Evolutionary conservation across 2,329 filamentous ascomycete species (phyloP).

Genomic region (Colletotrichum orchidophilum): DNA sequence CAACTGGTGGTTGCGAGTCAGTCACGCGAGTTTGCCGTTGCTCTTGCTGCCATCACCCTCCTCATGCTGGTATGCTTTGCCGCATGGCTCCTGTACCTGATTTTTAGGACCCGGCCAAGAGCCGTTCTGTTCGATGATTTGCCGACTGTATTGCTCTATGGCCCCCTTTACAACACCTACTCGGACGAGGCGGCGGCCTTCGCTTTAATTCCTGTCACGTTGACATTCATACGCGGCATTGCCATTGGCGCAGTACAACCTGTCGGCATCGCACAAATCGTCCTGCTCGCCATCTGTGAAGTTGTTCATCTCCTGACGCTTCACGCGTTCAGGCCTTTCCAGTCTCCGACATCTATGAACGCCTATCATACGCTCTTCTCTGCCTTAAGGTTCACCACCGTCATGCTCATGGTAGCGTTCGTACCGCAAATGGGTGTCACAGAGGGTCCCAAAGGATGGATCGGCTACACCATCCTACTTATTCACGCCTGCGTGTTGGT

Average conservation of each 20-base stretch:
- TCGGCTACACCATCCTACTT: constrained; percentile 89
- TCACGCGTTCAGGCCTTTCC: constrained; percentile 89
- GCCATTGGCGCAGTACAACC: constrained; percentile 93
- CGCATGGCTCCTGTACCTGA: constrained; percentile 81
- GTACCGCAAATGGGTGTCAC: constrained; percentile 82
- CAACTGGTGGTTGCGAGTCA: constrained; percentile 81
- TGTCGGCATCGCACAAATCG: constrained; percentile 91
- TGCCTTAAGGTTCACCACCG: constrained; percentile 76
- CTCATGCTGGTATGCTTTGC: constrained; percentile 77
- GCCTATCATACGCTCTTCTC: constrained; percentile 91
- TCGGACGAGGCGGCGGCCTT: constrained; percentile 93
- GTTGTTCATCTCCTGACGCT: constrained; percentile 88
- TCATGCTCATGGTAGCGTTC: constrained; percentile 84
- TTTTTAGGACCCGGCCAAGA: constrained; percentile 82
- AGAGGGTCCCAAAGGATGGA: constrained; percentile 88
- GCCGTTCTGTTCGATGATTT: constrained; percentile 94
- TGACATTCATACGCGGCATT: constrained; percentile 87
- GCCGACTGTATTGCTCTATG: constrained; percentile 87
- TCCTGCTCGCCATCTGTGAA: constrained; percentile 92
- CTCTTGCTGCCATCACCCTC: constrained; percentile 78
- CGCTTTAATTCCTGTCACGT: constrained; percentile 83
- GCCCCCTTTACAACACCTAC: constrained; percentile 96
- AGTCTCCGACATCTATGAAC: constrained; percentile 95
- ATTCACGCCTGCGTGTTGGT: constrained; percentile 87
- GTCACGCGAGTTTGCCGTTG: constrained; percentile 77